These are phyloP conservation scores for Bruguiera gymnorhiza DNA, from an alignment of 345 rosid species.

Conservation along the genomic window DNA sequence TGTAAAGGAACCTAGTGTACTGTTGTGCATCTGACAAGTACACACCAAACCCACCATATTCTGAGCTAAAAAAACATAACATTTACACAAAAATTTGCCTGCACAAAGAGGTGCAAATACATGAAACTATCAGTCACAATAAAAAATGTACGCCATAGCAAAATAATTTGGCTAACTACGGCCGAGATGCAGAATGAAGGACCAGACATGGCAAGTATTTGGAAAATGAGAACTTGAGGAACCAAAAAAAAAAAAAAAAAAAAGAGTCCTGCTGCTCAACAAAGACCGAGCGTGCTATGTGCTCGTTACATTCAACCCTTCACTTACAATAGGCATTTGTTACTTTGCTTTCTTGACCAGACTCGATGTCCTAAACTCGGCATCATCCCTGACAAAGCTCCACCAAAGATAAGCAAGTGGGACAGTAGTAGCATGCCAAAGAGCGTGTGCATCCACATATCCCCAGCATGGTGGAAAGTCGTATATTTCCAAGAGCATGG, in stretches of 20 bases:
- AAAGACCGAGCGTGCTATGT: background rate
- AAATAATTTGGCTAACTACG: no score
- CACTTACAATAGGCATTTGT: background rate
- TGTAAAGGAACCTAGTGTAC: background rate
- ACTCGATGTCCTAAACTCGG: slow-evolving; percentile 58
- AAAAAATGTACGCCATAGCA: background rate
- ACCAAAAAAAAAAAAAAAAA: background rate
- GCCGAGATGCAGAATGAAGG: background rate
- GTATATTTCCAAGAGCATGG: slow-evolving; percentile 50
- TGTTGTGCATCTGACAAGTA: background rate
- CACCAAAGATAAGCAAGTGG: slow-evolving; percentile 80
- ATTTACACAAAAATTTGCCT: background rate
- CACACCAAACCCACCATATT: background rate
- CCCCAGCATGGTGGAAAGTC: slow-evolving; percentile 83
- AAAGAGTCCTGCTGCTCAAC: background rate
- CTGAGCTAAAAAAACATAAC: background rate
- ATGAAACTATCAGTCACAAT: background rate
- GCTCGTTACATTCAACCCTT: background rate
- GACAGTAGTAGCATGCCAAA: slow-evolving; percentile 65
- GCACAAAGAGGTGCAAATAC: background rate
- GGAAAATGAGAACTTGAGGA: slow-evolving; percentile 2
- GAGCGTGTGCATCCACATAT: slow-evolving; percentile 68
- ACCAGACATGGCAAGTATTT: background rate
- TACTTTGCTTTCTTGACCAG: slow-evolving; percentile 46
- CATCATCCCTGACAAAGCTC: slow-evolving; percentile 86